Percentiles rank a stretch among this genome's conserved stretches.
phyloP scores from a whole-genome alignment of 306 rosid genomes.

The Quercus dentata region DNA sequence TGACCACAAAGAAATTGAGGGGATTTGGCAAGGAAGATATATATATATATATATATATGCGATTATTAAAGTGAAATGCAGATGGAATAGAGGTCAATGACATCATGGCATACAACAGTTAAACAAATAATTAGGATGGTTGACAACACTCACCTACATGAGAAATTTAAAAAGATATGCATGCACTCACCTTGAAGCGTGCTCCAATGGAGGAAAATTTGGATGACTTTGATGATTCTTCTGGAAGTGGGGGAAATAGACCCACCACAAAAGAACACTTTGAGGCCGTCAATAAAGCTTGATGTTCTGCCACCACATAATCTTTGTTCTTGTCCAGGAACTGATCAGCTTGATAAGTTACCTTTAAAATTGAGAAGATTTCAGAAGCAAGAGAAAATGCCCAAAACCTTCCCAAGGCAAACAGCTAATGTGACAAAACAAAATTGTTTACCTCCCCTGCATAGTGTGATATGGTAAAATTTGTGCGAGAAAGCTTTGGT shows the following conservation, averaged over 20 bases:
- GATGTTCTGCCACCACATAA: conserved; percentile 97
- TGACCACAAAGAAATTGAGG: too few species aligned
- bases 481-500: conserved; percentile 88
- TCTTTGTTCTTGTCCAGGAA: conserved; percentile 98
- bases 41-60: too few species aligned
- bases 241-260: conserved; percentile 81
- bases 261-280: conserved; percentile 77
- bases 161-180: conserved; percentile 11
- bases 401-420: neutral
- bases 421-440: conserved; percentile 6
- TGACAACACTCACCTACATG: neutral
- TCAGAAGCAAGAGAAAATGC: neutral
- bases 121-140: too few species aligned
- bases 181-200: conserved; percentile 63
- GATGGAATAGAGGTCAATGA: too few species aligned
- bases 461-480: too few species aligned
- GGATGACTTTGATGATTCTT: conserved; percentile 85
- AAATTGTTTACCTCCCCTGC: conserved; percentile 7
- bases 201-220: conserved; percentile 97
- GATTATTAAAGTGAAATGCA: too few species aligned
- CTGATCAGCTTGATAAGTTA: conserved; percentile 76
- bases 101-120: too few species aligned
- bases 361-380: neutral
- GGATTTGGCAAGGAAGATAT: too few species aligned
- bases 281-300: conserved; percentile 79